Evolutionary conservation across 805 yeast species (phyloP).

Genomic region (Myxozyma monticola): DNA sequence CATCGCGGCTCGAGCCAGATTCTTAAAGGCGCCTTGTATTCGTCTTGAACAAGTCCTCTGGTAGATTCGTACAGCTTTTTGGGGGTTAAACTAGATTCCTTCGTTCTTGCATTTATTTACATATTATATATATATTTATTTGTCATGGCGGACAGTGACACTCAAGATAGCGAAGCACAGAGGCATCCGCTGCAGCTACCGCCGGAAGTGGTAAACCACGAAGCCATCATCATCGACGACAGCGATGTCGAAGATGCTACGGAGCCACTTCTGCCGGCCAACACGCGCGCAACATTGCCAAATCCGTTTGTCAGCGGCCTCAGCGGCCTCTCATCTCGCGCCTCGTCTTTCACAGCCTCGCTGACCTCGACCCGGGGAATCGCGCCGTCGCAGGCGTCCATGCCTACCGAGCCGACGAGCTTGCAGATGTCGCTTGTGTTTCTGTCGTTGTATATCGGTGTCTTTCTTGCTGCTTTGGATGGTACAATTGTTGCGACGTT

Average conservation of each 20-base stretch:
- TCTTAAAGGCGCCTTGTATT: too few species aligned
- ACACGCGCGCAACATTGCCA: slow-evolving; percentile 49
- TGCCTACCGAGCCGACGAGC: slow-evolving; percentile 5
- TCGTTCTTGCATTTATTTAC: too few species aligned
- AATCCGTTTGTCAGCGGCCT: not conserved
- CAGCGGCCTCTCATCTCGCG: not conserved
- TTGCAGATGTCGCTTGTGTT: slow-evolving; percentile 52
- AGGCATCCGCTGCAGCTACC: slow-evolving; percentile 8
- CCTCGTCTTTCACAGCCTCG: slow-evolving; percentile 9
- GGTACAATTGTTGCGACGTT: slow-evolving; percentile 56
- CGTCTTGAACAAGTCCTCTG: too few species aligned
- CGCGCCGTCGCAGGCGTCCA: not conserved
- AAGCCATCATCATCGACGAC: slow-evolving; percentile 14
- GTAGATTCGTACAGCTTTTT: too few species aligned
- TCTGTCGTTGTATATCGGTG: slow-evolving; percentile 50
- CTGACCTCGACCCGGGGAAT: slow-evolving; percentile 3
- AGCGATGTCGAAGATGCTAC: slow-evolving; percentile 18
- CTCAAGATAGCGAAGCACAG: too few species aligned
- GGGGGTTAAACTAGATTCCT: too few species aligned
- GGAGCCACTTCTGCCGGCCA: slow-evolving; percentile 42
- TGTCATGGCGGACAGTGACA: too few species aligned
- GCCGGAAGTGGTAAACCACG: slow-evolving; percentile 23
- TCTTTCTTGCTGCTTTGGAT: slow-evolving; percentile 53
- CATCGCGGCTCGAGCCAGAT: too few species aligned
- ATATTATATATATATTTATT: too few species aligned